A percentile compares a stretch with the other conserved stretches of the same genome.
Conservation (phyloP, 345 rosid genomes). For the Brassica incana region DNA sequence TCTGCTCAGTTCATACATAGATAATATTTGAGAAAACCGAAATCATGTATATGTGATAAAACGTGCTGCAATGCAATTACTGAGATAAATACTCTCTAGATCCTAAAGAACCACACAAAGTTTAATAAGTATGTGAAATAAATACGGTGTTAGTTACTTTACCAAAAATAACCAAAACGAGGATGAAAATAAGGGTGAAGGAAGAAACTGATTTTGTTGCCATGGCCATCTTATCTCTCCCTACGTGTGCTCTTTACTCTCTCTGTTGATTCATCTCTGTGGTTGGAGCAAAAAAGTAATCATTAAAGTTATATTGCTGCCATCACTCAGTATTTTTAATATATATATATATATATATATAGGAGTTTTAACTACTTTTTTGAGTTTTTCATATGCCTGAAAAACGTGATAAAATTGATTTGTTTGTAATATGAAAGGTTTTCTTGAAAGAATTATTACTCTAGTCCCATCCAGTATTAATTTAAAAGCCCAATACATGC, state of each 20-base stretch:
- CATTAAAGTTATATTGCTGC: neutral
- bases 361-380: neutral
- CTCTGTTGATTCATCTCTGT: neutral
- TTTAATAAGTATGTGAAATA: neutral
- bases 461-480: neutral
- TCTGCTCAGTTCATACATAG: constrained; percentile 1
- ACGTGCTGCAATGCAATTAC: neutral
- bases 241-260: neutral
- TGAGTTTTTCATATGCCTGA: neutral
- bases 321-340: no score
- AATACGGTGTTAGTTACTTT: neutral
- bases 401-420: neutral
- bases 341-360: no score
- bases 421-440: neutral
- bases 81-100: neutral
- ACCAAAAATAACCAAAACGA: constrained; percentile 27
- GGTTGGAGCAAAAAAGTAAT: neutral
- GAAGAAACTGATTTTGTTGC: constrained; percentile 21
- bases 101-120: neutral
- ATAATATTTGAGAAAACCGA: neutral
- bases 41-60: neutral
- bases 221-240: neutral
- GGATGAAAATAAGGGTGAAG: neutral
- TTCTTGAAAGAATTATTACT: no score
- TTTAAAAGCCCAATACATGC: neutral